Evolutionary conservation across 352 stramenopile species (phyloP), one percentile per base, ranked within the genome.

Genomic region (Aphanomyces cochlioides): DNA sequence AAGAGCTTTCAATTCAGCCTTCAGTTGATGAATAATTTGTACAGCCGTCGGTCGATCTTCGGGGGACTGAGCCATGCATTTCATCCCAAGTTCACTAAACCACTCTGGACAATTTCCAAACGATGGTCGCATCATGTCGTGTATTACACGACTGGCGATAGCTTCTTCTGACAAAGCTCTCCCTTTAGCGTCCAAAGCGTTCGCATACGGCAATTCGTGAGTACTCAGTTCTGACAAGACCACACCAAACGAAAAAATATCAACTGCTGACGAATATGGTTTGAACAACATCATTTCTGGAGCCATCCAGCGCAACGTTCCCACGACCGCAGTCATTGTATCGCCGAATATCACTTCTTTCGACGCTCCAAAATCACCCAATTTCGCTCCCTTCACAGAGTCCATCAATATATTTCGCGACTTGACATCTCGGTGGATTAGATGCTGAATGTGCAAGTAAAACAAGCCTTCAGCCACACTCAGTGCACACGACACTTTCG

Each of bases 391-490:
- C 12, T 59, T 59, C 12, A 17, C 21, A 13, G 63, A 69, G 45
- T 69, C 63, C 13, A 69, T 21, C 21, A 69, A 43, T 5, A 69
- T 47, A 15, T 69, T 69, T 34, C 50, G 47, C 21, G 63, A 69
- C 50, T 69, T 69, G 12, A 69, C 10, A 21, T 69, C 63, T 8
- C 63, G 41, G n/a, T 69, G 63, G 50, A 69, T 69, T 17, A 69
- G 19, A 15, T 60, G 19, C 19, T 69, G 17, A 21, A 40, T 59
- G 38, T 73, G 54, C 7, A 73, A 17, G 59, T 73, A 73, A 3
- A 73, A 56, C 12, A 73, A 57, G 2, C 13, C 67, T 47, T 73
- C 41, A 34, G 34, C 54, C 48, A 69, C 66, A 57, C 53, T 48
- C 19, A 36, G 36, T 0, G 34, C 56, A 53, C 48, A 66, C 28